phyloP scores from a whole-genome alignment of 345 rosid genomes.

The Leavenworthia alabamica region DNA sequence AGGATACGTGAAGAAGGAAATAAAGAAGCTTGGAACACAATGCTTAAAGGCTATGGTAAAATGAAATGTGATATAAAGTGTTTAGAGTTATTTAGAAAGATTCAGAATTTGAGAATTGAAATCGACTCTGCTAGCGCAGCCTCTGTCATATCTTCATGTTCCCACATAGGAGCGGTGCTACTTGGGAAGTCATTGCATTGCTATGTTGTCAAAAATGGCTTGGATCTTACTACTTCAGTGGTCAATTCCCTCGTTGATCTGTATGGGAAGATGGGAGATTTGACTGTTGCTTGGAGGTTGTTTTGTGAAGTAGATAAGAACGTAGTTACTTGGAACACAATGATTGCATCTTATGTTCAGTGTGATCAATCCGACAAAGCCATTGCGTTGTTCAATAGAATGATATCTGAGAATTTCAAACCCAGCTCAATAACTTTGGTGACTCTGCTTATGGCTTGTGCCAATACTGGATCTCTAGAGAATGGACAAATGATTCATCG shows the following conservation, averaged over 20 bases:
- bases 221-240: conserved; percentile 32
- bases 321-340: conserved; percentile 51
- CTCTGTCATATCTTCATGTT: conserved; percentile 54
- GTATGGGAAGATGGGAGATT: conserved; percentile 48
- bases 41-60: conserved; percentile 50
- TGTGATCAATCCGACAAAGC: conserved; percentile 40
- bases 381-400: conserved; percentile 45
- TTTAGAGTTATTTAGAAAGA: conserved; percentile 41
- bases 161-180: conserved; percentile 34
- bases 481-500: conserved; percentile 47
- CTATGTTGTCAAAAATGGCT: conserved; percentile 34
- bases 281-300: conserved; percentile 39
- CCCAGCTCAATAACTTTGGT: conserved; percentile 52
- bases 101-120: conserved; percentile 37
- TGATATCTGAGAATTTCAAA: conserved; percentile 39
- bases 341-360: conserved; percentile 43
- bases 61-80: conserved; percentile 38
- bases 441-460: conserved; percentile 56
- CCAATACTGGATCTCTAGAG: conserved; percentile 46
- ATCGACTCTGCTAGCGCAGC: conserved; percentile 39
- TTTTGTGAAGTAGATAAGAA: conserved; percentile 39
- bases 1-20: conserved; percentile 15
- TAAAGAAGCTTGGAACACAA: conserved; percentile 45
- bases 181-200: conserved; percentile 54
- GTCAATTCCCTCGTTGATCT: conserved; percentile 53